Conservation (phyloP, 441 rosid species). For the Iberis amara region DNA sequence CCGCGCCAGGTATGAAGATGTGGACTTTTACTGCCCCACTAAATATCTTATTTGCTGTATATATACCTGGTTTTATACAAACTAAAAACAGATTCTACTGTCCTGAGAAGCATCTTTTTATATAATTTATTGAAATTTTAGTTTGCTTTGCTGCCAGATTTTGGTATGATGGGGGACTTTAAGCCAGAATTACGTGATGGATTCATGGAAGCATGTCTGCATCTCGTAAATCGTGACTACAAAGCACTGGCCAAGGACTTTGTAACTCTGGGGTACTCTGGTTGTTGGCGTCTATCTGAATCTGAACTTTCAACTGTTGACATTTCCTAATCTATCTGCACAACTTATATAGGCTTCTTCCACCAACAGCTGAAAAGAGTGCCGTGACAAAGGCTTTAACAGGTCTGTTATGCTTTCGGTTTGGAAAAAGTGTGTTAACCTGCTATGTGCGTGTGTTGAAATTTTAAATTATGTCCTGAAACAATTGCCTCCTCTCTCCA, state of each 20-base stretch:
- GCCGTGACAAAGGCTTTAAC: slow-evolving; percentile 88
- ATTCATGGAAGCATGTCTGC: slow-evolving; percentile 93
- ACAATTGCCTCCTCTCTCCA: slow-evolving; percentile 18
- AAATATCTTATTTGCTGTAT: slow-evolving; percentile 4
- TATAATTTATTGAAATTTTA: slow-evolving; percentile 30
- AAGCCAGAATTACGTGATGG: slow-evolving; percentile 85
- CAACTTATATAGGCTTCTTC: slow-evolving; percentile 66
- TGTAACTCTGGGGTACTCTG: slow-evolving; percentile 78
- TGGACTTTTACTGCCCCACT: slow-evolving; percentile 4
- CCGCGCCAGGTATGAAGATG: slow-evolving; percentile 3
- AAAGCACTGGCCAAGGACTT: slow-evolving; percentile 83
- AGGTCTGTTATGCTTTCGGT: slow-evolving; percentile 37
- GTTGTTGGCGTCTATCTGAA: slow-evolving; percentile 26
- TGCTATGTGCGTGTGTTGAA: neutral
- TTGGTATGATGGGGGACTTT: slow-evolving; percentile 99
- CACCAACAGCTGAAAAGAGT: slow-evolving; percentile 71
- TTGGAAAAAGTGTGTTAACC: slow-evolving; percentile 15
- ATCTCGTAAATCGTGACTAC: slow-evolving; percentile 94
- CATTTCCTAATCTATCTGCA: slow-evolving; percentile 26
- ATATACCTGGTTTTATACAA: slow-evolving; percentile 10
- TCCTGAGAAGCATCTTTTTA: slow-evolving; percentile 8
- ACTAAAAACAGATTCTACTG: slow-evolving; percentile 3
- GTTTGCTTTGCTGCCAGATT: slow-evolving; percentile 52
- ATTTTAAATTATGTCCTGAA: slow-evolving; percentile 10
- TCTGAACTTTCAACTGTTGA: slow-evolving; percentile 20